Base-by-base conservation (phyloP, 768 basidiomycete genomes). In the Lactarius vividus region DNA sequence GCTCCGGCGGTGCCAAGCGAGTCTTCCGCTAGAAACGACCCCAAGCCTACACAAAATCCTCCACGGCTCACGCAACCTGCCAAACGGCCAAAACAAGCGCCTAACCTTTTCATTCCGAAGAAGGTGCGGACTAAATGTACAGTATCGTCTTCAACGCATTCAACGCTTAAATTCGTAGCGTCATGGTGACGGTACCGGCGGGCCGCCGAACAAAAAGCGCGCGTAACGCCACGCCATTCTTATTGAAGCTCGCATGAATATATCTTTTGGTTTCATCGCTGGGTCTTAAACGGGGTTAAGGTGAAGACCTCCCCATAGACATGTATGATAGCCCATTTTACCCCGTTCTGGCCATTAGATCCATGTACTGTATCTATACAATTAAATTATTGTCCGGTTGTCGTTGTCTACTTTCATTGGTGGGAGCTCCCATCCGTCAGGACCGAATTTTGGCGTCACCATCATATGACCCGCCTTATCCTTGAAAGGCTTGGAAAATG, bases 391-490 rank as follows among this genome's bases (percentile, higher is more conserved):
- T 63, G 40, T 55, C 10, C 18, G 59, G 35, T 49, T 49, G 37
- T 39, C 37, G 46, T 16, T 40, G 33, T 71, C 66, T 39, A 70
- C 72, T 52, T 70, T 71, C 29, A 94, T 80, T 2, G 92, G 83
- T 35, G 95, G 93, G 63, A 99, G 76, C 74, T 96, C 92, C 88
- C 96, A 96, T 8, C 86, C 86, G 35, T 88, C 85, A 44, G 88
- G 88, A 11, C 94, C 94, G 75, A 95, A 98, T 60, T 83, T 85
- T 0, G 96, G 96, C 57, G 88, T 85, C 11, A 88, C 85, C 82
- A 94, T 87, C 65, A 88, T 78, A 11, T 82, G 77, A 8, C 94
- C 89, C 1, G 80, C 77, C 49, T 79, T 85, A 60, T 88, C 88
- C 75, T 89, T 89, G 29, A 85, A 75, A 1, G 93, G 91, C 76